Evolutionary conservation across 176 grass and related monocot species (phyloP).

Genomic region (Hordeum marinum): DNA sequence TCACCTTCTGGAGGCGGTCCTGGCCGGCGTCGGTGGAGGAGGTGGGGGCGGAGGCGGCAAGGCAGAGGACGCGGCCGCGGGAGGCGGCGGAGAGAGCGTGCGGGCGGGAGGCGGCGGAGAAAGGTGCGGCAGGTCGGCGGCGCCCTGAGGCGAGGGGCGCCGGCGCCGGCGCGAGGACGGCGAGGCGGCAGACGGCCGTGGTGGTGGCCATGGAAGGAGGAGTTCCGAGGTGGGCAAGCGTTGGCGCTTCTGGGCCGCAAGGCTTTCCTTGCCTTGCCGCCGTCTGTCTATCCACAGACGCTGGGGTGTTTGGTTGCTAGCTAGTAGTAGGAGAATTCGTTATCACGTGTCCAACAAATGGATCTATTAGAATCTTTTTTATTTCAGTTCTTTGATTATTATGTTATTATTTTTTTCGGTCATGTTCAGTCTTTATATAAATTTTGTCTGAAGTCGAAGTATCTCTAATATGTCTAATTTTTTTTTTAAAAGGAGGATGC

Average conservation of each 20-base stretch:
- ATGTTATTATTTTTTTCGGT: too few species aligned
- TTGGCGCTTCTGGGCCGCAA: constrained; percentile 25
- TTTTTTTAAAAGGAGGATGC: too few species aligned
- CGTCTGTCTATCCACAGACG: constrained; percentile 31
- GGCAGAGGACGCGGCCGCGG: constrained; percentile 30
- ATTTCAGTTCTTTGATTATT: too few species aligned
- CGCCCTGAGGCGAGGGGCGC: not conserved
- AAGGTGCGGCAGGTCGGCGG: not conserved
- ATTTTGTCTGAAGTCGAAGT: too few species aligned
- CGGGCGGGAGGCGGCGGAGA: not conserved
- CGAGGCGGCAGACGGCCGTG: constrained; percentile 37
- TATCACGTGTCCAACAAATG: too few species aligned
- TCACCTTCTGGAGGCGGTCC: constrained; percentile 84
- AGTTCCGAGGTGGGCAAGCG: constrained; percentile 2
- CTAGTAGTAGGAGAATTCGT: too few species aligned
- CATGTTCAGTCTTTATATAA: too few species aligned
- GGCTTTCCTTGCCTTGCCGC: constrained; percentile 16
- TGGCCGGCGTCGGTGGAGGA: constrained; percentile 45
- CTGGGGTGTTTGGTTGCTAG: not conserved
- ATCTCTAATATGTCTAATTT: too few species aligned
- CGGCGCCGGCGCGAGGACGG: constrained; percentile 27
- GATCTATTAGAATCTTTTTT: too few species aligned
- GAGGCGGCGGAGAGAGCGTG: constrained; percentile 5
- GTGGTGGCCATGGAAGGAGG: constrained; percentile 24
- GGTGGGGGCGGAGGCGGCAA: constrained; percentile 25